Evolutionary conservation across 345 rosid species (phyloP).

Genomic region (Corymbia maculata): DNA sequence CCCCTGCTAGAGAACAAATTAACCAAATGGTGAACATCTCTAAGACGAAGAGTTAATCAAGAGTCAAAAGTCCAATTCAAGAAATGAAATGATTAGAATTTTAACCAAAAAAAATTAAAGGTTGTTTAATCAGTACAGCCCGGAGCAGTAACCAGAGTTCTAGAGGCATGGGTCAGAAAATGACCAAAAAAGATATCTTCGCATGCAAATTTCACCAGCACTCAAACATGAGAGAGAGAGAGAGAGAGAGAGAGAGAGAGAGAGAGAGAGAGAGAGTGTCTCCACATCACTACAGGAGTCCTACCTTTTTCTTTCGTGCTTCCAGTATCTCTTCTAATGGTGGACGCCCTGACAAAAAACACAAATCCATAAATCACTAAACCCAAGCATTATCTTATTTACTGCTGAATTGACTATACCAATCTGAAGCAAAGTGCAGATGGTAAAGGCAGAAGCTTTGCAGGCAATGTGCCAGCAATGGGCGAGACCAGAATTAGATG

Average conservation of each 20-base stretch:
- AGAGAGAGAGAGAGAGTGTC: not conserved
- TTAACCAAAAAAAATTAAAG: not conserved
- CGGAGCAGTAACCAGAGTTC: not conserved
- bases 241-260: not conserved
- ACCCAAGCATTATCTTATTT: not conserved
- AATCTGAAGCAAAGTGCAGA: not conserved
- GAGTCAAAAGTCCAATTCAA: not conserved
- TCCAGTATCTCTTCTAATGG: conserved; percentile 58
- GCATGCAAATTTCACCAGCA: not conserved
- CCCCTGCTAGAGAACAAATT: not conserved
- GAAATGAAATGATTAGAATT: not conserved
- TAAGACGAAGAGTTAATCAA: not conserved
- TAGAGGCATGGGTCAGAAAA: not conserved
- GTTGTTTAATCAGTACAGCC: not conserved
- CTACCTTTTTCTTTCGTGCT: conserved; percentile 60
- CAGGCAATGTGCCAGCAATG: not conserved
- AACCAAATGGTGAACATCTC: not conserved
- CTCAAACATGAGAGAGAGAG: not conserved
- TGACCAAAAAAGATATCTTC: not conserved
- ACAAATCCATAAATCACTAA: not conserved
- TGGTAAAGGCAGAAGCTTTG: not conserved
- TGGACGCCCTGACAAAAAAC: conserved; percentile 47
- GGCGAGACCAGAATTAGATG: not conserved
- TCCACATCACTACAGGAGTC: not conserved
- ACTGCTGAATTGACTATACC: not conserved